phyloP scores from a whole-genome alignment of 495 filamentous ascomycete species.

The Cladorrhinum samala region DNA sequence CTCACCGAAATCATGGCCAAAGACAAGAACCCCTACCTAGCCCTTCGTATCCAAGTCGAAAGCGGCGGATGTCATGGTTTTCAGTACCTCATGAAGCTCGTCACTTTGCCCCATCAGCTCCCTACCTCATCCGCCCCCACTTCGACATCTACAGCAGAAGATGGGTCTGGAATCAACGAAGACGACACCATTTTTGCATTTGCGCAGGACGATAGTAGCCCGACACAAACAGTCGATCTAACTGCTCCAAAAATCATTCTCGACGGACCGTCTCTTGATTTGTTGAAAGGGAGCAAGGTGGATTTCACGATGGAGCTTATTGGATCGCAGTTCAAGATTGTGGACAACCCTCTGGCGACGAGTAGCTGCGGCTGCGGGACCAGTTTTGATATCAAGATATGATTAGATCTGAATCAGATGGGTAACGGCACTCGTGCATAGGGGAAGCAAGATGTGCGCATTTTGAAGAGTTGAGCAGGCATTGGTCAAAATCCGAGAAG shows the following conservation, averaged over 20 bases:
- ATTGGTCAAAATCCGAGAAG: too few species aligned
- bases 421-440: neutral
- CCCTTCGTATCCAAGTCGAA: conserved; percentile 84
- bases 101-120: conserved; percentile 46
- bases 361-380: conserved; percentile 98
- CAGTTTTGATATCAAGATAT: conserved; percentile 86
- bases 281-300: conserved; percentile 86
- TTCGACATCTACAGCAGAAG: conserved; percentile 18
- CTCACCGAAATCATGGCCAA: conserved; percentile 63
- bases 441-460: too few species aligned
- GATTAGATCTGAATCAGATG: conserved; percentile 1
- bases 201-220: conserved; percentile 5
- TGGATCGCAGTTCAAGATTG: conserved; percentile 95
- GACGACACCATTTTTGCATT: conserved; percentile 67
- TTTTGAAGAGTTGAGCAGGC: too few species aligned
- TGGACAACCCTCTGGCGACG: conserved; percentile 81
- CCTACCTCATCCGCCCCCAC: conserved; percentile 17
- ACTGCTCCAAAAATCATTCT: conserved; percentile 73
- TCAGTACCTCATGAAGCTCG: conserved; percentile 90
- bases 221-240: conserved; percentile 11
- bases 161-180: conserved; percentile 38
- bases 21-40: conserved; percentile 73
- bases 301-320: conserved; percentile 97
- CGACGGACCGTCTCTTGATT: conserved; percentile 78
- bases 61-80: conserved; percentile 95